Evolutionary conservation across 805 yeast genomes (phyloP), one percentile per base, ranked within the genome.

Genomic region (Suhomyces pyralidae): DNA sequence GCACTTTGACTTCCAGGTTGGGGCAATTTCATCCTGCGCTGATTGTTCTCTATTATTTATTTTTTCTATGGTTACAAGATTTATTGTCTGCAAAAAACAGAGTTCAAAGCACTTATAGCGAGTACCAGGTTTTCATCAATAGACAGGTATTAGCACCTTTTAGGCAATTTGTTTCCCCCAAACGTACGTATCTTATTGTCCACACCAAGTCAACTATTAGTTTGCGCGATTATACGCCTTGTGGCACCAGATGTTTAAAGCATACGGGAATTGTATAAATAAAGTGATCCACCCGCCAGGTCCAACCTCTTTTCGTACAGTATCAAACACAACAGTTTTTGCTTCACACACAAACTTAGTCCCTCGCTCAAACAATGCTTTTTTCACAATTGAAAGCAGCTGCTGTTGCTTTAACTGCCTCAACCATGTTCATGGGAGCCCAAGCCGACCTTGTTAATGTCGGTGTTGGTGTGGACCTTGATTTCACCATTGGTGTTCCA

Each of bases 331-430:
- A 32, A 48, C 46, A 45, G 51, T 48, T 30, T 46, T 46, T 26
- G 46, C 34, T 44, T 44, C 32, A 24, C 10, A 14, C 32, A 25
- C 46, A 44, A 46, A 46, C 46, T 32, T 19, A 40, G 46, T 36
- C 54, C 38, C 32, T 52, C 52, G 55, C 47, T 49, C 24, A 32
- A 9, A 40, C 42, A 34, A 56, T 56, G 59, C 53, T 53, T 43
- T 54, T 53, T 43, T 56, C 53, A 32, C 52, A 56, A 51, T 53
- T 56, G 8, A 53, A 55, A 36, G 54, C 54, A 49, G 59, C 59
- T 44, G 52, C 55, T 36, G 48, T 53, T 40, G 54, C 51, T 28
- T 32, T 51, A 45, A 54, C 55, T 12, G 44, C 56, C 19, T 51
- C 48, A 36, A 40, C 54, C 48, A 48, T 51, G 52, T 48, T 48